Percentiles rank a stretch among this genome's conserved stretches.
These are phyloP conservation scores for Candida neerlandica DNA, from an alignment of 1,139 yeast genomes.

Conservation along the genomic window DNA sequence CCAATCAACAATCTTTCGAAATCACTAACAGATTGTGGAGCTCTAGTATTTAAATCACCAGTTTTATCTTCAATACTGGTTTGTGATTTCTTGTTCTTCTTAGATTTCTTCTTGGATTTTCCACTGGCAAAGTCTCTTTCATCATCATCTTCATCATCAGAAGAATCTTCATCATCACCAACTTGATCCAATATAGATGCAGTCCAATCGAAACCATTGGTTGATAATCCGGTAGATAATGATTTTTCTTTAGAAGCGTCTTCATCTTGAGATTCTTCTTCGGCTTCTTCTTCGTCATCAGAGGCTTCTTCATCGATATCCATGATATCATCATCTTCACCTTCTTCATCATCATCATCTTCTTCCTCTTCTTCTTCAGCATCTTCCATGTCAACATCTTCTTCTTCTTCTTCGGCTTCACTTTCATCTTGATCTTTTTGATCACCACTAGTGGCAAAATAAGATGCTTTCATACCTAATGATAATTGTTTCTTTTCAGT, in stretches of 20 bases:
- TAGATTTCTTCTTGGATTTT: constrained; percentile 28
- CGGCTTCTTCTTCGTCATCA: constrained; percentile 25
- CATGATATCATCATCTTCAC: constrained; percentile 17
- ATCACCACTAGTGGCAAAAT: constrained; percentile 54
- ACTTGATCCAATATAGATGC: constrained; percentile 85
- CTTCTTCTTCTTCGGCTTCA: constrained; percentile 32
- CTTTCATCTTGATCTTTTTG: constrained; percentile 36
- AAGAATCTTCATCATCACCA: constrained; percentile 50
- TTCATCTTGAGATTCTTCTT: constrained; percentile 23
- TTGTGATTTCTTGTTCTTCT: constrained; percentile 41
- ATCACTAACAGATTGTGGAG: constrained; percentile 90
- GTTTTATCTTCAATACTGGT: constrained; percentile 74
- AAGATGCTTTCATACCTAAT: constrained; percentile 93
- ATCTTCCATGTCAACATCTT: constrained; percentile 26
- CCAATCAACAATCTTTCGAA: constrained; percentile 90
- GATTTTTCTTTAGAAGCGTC: neutral
- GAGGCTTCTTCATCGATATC: constrained; percentile 26
- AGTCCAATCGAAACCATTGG: constrained; percentile 92
- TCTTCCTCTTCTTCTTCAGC: constrained; percentile 25
- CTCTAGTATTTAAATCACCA: constrained; percentile 76
- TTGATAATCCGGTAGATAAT: constrained; percentile 60
- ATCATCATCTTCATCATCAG: constrained; percentile 48
- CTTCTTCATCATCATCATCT: constrained; percentile 29
- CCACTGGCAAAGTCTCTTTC: constrained; percentile 41
- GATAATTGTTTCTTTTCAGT: constrained; percentile 71